phyloP scores from a whole-genome alignment of 2,329 filamentous ascomycete species.

The Clonostachys chloroleuca region DNA sequence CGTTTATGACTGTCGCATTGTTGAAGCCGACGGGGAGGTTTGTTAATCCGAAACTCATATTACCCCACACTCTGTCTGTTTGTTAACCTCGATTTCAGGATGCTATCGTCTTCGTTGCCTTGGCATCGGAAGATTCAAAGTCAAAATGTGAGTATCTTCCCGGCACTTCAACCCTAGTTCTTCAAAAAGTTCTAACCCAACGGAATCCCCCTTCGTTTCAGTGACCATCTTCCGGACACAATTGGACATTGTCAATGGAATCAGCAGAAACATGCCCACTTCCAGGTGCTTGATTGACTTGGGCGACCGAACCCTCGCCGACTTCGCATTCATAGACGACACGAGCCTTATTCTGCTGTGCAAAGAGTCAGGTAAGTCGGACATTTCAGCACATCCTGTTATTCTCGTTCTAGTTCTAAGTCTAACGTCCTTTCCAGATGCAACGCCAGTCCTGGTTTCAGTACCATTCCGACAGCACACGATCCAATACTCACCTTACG shows the following conservation, averaged over 20 bases:
- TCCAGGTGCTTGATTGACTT: slow-evolving; percentile 35
- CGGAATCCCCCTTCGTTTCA: slow-evolving; percentile 12
- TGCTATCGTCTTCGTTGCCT: slow-evolving; percentile 31
- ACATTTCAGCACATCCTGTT: no score
- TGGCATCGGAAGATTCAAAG: slow-evolving; percentile 26
- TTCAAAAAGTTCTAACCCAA: no score
- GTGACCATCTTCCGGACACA: slow-evolving; percentile 53
- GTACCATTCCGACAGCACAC: slow-evolving; percentile 2
- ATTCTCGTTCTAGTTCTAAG: no score
- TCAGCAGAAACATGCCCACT: slow-evolving; percentile 41
- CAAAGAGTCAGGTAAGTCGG: slow-evolving; percentile 27
- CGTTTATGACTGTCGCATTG: slow-evolving; percentile 46
- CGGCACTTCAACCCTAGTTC: no score
- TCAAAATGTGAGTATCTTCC: no score
- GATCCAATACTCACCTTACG: slow-evolving; percentile 29
- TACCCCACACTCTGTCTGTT: no score
- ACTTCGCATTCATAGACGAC: slow-evolving; percentile 66
- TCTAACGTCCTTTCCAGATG: no score
- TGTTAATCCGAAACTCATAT: no score
- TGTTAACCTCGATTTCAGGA: slow-evolving; percentile 13
- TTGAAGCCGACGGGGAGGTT: slow-evolving; percentile 28
- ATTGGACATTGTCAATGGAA: slow-evolving; percentile 51
- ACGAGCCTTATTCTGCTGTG: slow-evolving; percentile 55
- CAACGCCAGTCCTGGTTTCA: no score
- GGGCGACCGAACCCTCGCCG: slow-evolving; percentile 40